Conservation (phyloP, 2,329 filamentous ascomycete genomes). For the Alternaria conjuncta region DNA sequence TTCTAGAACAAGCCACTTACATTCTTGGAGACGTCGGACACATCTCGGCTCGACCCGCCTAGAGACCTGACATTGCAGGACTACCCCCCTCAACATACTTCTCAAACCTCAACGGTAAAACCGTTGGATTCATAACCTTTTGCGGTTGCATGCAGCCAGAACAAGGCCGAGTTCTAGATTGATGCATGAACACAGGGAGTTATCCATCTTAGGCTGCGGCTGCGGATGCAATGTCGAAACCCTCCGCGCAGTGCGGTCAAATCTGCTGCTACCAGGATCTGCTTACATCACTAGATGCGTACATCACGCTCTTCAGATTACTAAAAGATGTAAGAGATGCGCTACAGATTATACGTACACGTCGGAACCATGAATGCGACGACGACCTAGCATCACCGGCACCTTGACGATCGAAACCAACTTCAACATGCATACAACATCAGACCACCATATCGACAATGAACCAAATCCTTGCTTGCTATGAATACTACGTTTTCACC, state of each 20-base stretch:
- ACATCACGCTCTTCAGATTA: background rate
- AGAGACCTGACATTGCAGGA: background rate
- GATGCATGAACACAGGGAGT: background rate
- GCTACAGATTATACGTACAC: background rate
- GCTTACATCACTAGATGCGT: background rate
- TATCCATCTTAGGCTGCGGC: background rate
- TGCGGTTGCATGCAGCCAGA: background rate
- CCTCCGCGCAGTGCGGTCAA: background rate
- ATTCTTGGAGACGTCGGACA: background rate
- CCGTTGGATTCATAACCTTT: background rate
- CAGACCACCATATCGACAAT: background rate
- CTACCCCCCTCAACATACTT: background rate
- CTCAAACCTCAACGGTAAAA: background rate
- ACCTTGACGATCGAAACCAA: background rate
- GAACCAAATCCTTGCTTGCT: background rate
- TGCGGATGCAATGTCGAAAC: background rate
- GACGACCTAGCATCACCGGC: background rate
- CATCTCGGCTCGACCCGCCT: background rate
- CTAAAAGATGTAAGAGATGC: background rate
- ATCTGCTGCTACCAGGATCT: background rate
- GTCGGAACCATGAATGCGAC: background rate
- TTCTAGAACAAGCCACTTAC: background rate
- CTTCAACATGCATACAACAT: background rate
- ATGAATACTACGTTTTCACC: background rate
- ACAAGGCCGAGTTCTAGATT: background rate